Conservation (phyloP, 139 green algal genomes). For the Chlamydomonas incerta region DNA sequence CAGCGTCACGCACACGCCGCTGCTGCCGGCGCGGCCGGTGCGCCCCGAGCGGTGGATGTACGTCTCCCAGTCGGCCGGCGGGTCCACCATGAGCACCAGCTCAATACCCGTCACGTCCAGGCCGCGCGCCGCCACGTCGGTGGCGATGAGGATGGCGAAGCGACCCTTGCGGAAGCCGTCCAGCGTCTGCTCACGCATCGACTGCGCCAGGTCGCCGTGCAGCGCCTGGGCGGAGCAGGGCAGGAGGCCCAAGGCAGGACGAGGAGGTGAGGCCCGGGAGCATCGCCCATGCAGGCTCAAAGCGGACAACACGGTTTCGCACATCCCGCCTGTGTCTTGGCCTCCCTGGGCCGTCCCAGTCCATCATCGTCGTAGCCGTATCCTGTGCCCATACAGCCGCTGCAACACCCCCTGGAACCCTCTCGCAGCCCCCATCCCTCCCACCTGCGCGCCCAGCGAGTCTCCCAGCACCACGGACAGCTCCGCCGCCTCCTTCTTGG, state of each 20-base stretch:
- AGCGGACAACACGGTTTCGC: too few relatives aligned
- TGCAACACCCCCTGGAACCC: too few relatives aligned
- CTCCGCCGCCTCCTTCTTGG: slow-evolving; percentile 95
- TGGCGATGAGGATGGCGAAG: slow-evolving; percentile 97
- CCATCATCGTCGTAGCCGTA: too few relatives aligned
- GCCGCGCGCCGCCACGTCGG: slow-evolving; percentile 97
- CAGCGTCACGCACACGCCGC: slow-evolving; percentile 90
- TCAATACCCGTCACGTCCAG: slow-evolving; percentile 98
- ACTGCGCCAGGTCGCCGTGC: slow-evolving; percentile 96
- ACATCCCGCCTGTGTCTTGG: too few relatives aligned
- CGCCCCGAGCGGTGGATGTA: slow-evolving; percentile 94
- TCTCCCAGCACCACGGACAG: slow-evolving; percentile 75
- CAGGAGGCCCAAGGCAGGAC: too few relatives aligned
- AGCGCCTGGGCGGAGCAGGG: slow-evolving; percentile 67
- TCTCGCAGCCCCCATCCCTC: too few relatives aligned
- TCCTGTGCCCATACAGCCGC: too few relatives aligned
- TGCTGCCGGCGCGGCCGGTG: slow-evolving; percentile 86
- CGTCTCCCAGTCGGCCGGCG: slow-evolving; percentile 90
- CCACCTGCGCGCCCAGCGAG: slow-evolving; percentile 53
- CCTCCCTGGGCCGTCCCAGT: too few relatives aligned
- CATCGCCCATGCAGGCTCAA: too few relatives aligned
- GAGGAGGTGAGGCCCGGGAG: too few relatives aligned
- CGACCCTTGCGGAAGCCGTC: slow-evolving; percentile 86
- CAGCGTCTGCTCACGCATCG: slow-evolving; percentile 81
- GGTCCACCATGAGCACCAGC: slow-evolving; percentile 85